Percentiles rank a stretch among this genome's conserved stretches.
These are phyloP conservation scores for Ceratobasidium sp. DNA, from an alignment of 1,284 basidiomycete genomes.

Conservation along the genomic window DNA sequence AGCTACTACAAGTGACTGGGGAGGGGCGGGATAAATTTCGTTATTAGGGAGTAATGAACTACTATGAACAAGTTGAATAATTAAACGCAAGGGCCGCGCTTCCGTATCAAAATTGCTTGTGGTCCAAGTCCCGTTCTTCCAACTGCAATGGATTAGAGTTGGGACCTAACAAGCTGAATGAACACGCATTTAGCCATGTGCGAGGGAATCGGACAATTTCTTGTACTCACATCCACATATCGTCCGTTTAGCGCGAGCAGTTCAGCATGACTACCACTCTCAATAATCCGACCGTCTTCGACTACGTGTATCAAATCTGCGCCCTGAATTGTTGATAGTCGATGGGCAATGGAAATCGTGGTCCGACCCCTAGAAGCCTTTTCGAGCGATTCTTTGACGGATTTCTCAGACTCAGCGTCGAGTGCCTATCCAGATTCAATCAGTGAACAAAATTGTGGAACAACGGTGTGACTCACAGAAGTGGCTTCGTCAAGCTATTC, in stretches of 20 bases:
- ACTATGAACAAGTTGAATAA: too few species aligned
- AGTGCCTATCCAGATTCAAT: conserved; percentile 43
- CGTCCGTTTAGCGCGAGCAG: conserved; percentile 47
- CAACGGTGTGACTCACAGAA: conserved; percentile 2
- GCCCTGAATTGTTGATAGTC: conserved; percentile 57
- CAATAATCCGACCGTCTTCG: conserved; percentile 50
- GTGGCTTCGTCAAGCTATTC: conserved; percentile 48
- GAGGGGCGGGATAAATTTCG: too few species aligned
- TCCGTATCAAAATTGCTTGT: too few species aligned
- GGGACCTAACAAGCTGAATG: too few species aligned
- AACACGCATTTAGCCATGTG: too few species aligned
- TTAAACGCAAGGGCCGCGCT: too few species aligned
- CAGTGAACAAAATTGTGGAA: neutral
- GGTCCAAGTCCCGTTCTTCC: too few species aligned
- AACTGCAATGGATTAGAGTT: too few species aligned
- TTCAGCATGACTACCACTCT: conserved; percentile 50
- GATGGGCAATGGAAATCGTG: conserved; percentile 57
- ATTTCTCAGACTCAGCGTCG: conserved; percentile 47
- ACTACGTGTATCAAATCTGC: conserved; percentile 58
- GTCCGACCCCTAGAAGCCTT: conserved; percentile 56
- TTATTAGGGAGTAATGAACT: too few species aligned
- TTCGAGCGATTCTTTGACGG: conserved; percentile 57
- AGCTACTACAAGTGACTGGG: too few species aligned
- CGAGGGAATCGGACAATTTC: too few species aligned
- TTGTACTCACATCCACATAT: conserved; percentile 47